Conservation (phyloP, 257 asterid genomes). For the Schizonepeta tenuifolia region DNA sequence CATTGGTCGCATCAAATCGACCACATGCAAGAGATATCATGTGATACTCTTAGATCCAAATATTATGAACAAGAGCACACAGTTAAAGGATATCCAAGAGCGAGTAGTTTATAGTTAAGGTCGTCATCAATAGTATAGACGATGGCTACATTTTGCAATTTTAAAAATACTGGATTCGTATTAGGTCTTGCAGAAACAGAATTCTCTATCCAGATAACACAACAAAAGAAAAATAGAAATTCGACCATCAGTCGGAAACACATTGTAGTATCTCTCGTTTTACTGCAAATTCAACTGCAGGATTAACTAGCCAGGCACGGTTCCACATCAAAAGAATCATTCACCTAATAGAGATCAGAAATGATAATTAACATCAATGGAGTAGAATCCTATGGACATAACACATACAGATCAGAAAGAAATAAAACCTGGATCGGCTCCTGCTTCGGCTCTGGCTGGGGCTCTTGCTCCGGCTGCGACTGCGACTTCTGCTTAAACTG, state of each 20-base stretch:
- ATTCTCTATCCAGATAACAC: slow-evolving; percentile 9
- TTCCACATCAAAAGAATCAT: slow-evolving; percentile 19
- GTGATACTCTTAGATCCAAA: too few species aligned
- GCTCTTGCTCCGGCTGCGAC: slow-evolving; percentile 59
- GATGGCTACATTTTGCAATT: slow-evolving; percentile 17
- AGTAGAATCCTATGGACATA: neutral
- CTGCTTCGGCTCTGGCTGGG: slow-evolving; percentile 71
- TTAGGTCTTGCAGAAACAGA: slow-evolving; percentile 16
- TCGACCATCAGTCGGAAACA: neutral
- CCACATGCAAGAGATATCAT: too few species aligned
- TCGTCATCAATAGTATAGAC: neutral
- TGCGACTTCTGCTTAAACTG: slow-evolving; percentile 56
- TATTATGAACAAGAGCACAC: too few species aligned
- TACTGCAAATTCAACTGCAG: slow-evolving; percentile 20
- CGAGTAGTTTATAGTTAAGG: neutral
- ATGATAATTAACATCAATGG: neutral
- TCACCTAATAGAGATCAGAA: slow-evolving; percentile 43
- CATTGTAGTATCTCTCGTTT: slow-evolving; percentile 9
- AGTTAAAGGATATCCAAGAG: neutral
- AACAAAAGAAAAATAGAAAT: slow-evolving; percentile 17
- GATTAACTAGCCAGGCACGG: slow-evolving; percentile 11
- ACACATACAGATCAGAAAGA: neutral
- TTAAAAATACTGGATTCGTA: neutral
- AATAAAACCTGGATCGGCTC: slow-evolving; percentile 67
- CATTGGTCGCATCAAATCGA: too few species aligned